phyloP scores from a whole-genome alignment of 768 basidiomycete genomes.

The Naganishia vaughanmartiniae region DNA sequence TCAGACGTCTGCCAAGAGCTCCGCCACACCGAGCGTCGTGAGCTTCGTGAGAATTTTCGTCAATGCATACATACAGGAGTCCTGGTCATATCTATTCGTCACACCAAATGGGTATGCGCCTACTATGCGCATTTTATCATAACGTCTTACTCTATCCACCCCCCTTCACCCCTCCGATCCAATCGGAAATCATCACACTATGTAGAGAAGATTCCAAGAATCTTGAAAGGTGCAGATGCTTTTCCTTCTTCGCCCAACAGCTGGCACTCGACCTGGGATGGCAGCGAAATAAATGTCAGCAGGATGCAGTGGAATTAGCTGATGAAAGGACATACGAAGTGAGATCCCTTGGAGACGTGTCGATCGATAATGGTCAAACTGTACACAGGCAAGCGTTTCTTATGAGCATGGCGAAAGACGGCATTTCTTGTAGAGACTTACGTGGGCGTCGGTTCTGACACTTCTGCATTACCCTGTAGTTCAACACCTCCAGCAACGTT shows the following conservation, averaged over 20 bases:
- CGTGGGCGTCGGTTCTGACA: constrained; percentile 65
- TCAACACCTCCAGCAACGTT: constrained; percentile 75
- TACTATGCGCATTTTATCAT: constrained; percentile 12
- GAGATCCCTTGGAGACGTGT: constrained; percentile 77
- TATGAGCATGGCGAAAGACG: constrained; percentile 6
- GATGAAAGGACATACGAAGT: constrained; percentile 59
- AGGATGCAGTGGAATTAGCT: neutral
- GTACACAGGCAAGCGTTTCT: constrained; percentile 9
- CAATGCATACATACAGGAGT: constrained; percentile 6
- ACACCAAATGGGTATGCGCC: constrained; percentile 13
- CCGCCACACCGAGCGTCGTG: neutral
- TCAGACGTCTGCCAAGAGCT: neutral
- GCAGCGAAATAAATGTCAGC: constrained; percentile 12
- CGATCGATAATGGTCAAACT: constrained; percentile 85
- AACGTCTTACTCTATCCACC: constrained; percentile 4
- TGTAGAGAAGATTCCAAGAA: constrained; percentile 66
- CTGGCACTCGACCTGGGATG: constrained; percentile 67
- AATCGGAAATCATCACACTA: constrained; percentile 15
- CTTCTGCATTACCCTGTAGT: constrained; percentile 72
- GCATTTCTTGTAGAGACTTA: constrained; percentile 54
- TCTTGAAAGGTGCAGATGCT: constrained; percentile 79
- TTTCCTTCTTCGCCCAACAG: constrained; percentile 68
- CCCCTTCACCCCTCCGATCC: neutral
- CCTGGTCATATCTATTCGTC: constrained; percentile 17
- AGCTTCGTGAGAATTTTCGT: neutral